These are phyloP conservation scores for Ceratocystis variospora DNA, from an alignment of 2,329 filamentous ascomycete genomes.

Conservation along the genomic window DNA sequence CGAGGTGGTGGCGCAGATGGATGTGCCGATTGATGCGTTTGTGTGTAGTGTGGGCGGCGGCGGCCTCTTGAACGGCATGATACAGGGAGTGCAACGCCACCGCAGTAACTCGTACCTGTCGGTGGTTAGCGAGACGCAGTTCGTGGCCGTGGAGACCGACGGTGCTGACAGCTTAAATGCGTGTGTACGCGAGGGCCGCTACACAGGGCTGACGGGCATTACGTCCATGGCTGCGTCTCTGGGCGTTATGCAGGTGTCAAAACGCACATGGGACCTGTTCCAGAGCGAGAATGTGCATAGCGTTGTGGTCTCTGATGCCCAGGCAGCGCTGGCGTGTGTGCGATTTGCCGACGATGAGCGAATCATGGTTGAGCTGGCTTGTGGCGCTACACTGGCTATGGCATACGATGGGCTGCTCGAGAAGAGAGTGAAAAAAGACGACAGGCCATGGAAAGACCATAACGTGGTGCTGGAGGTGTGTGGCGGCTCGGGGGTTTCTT, in stretches of 20 bases:
- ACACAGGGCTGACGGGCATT: conserved; percentile 55
- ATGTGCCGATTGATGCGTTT: conserved; percentile 48
- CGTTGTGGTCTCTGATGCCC: conserved; percentile 36
- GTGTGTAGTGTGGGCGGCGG: conserved; percentile 72
- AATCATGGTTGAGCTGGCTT: conserved; percentile 69
- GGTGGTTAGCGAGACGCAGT: conserved; percentile 29
- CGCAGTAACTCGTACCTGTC: conserved; percentile 27
- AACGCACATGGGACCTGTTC: conserved; percentile 52
- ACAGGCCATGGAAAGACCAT: conserved; percentile 47
- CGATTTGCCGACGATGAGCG: conserved; percentile 70
- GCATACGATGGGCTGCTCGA: conserved; percentile 43
- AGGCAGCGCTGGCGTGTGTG: conserved; percentile 65
- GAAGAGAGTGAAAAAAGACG: conserved; percentile 43
- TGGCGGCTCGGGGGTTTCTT: conserved; percentile 56
- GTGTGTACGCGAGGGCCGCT: conserved; percentile 41
- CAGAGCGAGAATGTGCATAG: conserved; percentile 26
- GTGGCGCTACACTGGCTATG: conserved; percentile 63
- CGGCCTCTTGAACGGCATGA: conserved; percentile 62
- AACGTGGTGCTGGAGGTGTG: conserved; percentile 78
- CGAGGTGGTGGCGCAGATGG: conserved; percentile 32
- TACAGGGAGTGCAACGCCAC: conserved; percentile 30
- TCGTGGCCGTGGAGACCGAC: conserved; percentile 62
- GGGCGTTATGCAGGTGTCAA: conserved; percentile 58
- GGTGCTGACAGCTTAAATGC: conserved; percentile 58
- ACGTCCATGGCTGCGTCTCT: conserved; percentile 63